These are phyloP conservation scores for Cyclostephanos invisitatus DNA, from an alignment of 108 stramenopile genomes.

Conservation along the genomic window DNA sequence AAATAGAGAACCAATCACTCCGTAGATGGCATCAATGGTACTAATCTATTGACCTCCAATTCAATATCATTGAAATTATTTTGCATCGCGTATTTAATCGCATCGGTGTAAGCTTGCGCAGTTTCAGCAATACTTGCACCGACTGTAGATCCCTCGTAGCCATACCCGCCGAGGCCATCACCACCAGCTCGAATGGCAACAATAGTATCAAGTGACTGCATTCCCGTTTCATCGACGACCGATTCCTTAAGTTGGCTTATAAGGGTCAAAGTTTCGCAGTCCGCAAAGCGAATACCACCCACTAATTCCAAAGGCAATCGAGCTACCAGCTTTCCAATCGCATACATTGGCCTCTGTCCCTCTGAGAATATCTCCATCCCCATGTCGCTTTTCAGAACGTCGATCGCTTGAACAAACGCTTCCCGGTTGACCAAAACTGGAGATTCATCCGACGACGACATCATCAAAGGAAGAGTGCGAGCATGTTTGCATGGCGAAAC, in stretches of 20 bases:
- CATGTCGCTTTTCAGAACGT: constrained; percentile 37
- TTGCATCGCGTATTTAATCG: constrained; percentile 34
- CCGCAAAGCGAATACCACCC: constrained; percentile 35
- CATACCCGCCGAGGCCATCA: constrained; percentile 26
- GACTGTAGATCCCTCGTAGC: constrained; percentile 24
- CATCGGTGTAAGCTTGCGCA: constrained; percentile 35
- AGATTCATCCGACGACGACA: constrained; percentile 11
- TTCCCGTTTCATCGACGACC: constrained; percentile 36
- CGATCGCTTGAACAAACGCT: constrained; percentile 31
- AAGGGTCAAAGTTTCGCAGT: constrained; percentile 39
- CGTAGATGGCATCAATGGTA: constrained; percentile 35
- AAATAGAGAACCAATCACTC: constrained; percentile 1
- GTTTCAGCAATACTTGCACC: constrained; percentile 26
- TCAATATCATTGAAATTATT: constrained; percentile 31
- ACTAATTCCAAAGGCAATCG: constrained; percentile 33
- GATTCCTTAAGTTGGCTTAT: constrained; percentile 29
- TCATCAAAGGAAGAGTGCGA: constrained; percentile 6
- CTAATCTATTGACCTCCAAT: constrained; percentile 44
- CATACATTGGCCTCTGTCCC: constrained; percentile 36
- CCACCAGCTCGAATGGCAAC: constrained; percentile 36
- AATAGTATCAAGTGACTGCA: constrained; percentile 49
- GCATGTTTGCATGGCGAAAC: constrained; percentile 7
- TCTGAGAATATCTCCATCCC: constrained; percentile 36
- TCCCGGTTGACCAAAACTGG: constrained; percentile 13
- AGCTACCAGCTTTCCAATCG: constrained; percentile 42